Percentiles rank a stretch among this genome's conserved stretches.
phyloP scores from a whole-genome alignment of 257 asterid species.

The Solanum etuberosum region DNA sequence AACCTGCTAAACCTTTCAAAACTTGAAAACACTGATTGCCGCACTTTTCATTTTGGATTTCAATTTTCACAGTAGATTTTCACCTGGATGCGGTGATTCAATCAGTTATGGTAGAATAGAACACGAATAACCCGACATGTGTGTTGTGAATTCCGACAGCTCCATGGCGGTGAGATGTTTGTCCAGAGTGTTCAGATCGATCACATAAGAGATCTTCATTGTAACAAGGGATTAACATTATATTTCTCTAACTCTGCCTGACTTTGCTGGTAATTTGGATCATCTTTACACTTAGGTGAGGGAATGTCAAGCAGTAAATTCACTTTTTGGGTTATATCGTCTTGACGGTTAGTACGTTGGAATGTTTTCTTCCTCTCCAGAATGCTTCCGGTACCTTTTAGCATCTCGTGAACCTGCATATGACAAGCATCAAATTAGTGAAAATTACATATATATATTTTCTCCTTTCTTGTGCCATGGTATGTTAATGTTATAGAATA shows the following conservation, averaged over 20 bases:
- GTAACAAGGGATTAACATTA: background rate
- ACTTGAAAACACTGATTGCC: background rate
- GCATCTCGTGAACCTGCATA: conserved; percentile 62
- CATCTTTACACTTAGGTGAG: background rate
- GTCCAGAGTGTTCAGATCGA: background rate
- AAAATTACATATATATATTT: background rate
- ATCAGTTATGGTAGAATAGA: background rate
- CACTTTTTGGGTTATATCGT: conserved; percentile 32
- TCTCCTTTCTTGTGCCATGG: background rate
- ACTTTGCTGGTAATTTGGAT: background rate
- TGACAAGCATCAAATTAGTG: background rate
- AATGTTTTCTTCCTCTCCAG: conserved; percentile 49
- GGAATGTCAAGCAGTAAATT: conserved; percentile 3
- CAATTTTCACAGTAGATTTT: background rate
- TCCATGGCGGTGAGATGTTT: background rate
- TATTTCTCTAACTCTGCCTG: background rate
- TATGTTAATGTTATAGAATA: background rate
- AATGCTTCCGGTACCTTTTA: conserved; percentile 56
- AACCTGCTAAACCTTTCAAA: background rate
- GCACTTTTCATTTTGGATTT: background rate
- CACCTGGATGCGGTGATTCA: background rate
- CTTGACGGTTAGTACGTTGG: conserved; percentile 47
- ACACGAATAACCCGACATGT: background rate
- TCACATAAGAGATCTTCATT: background rate
- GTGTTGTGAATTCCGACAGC: background rate